Evolutionary conservation across 495 filamentous ascomycete genomes (phyloP).

Genomic region (Neurospora discreta): DNA sequence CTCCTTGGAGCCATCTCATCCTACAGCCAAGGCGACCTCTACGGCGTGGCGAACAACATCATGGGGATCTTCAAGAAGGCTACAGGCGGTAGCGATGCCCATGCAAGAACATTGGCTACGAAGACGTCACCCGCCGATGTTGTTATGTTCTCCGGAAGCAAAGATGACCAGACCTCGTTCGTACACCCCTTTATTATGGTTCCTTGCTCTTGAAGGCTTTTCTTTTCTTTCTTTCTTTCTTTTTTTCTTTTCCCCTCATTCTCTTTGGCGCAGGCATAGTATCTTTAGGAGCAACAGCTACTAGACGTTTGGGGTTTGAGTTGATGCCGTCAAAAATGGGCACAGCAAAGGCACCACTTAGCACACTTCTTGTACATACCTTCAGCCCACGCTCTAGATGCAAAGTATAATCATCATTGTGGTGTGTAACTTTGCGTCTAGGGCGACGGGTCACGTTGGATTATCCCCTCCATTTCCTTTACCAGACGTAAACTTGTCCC

Average conservation of each 20-base stretch:
- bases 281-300: neutral
- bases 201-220: slow-evolving; percentile 7
- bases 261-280: neutral
- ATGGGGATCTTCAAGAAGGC: slow-evolving; percentile 92
- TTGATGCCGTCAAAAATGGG: neutral
- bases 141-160: slow-evolving; percentile 94
- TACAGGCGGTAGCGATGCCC: slow-evolving; percentile 68
- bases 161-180: slow-evolving; percentile 90
- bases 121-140: slow-evolving; percentile 95
- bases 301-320: neutral
- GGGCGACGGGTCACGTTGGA: slow-evolving; percentile 47
- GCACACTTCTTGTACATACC: slow-evolving; percentile 3
- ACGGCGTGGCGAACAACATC: slow-evolving; percentile 67
- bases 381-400: slow-evolving; percentile 29
- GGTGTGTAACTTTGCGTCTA: slow-evolving; percentile 34
- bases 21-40: slow-evolving; percentile 83
- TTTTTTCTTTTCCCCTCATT: too few relatives aligned
- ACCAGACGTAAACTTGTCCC: neutral
- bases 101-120: slow-evolving; percentile 68
- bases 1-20: slow-evolving; percentile 79
- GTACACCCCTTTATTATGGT: slow-evolving; percentile 35
- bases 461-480: slow-evolving; percentile 3
- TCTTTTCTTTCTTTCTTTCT: neutral
- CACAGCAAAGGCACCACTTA: slow-evolving; percentile 3
- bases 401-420: slow-evolving; percentile 18